Percentiles rank a stretch among this genome's conserved stretches.
phyloP scores from a whole-genome alignment of 169 alveolate species.

The Pseudocohnilembus persalinus region DNA sequence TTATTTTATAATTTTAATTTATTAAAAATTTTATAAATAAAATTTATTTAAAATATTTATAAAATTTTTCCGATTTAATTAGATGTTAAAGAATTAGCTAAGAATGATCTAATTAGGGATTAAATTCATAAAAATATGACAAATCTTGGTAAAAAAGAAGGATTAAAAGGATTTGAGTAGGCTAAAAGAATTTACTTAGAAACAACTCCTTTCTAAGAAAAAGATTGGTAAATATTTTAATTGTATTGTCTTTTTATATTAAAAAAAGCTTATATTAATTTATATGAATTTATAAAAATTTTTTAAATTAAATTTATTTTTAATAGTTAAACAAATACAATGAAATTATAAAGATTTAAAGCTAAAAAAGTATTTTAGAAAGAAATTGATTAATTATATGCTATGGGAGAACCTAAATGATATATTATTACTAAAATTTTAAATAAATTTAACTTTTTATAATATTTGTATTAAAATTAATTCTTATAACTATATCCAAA shows the following conservation, averaged over 20 bases:
- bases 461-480: too few relatives aligned
- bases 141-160: constrained; percentile 47
- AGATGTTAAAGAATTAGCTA: constrained; percentile 38
- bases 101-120: constrained; percentile 18
- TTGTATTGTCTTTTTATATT: too few relatives aligned
- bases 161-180: constrained; percentile 75
- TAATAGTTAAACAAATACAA: constrained; percentile 84
- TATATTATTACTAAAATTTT: too few relatives aligned
- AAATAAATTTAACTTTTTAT: too few relatives aligned
- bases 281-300: too few relatives aligned
- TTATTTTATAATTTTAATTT: too few relatives aligned
- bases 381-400: constrained; percentile 53
- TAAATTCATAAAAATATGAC: constrained; percentile 19
- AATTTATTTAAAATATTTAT: constrained; percentile 29
- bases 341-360: constrained; percentile 88
- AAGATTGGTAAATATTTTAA: neutral
- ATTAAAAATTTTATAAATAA: neutral
- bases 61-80: too few relatives aligned
- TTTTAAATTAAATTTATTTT: too few relatives aligned
- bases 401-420: neutral
- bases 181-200: constrained; percentile 76
- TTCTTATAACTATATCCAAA: too few relatives aligned
- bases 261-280: too few relatives aligned
- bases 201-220: neutral
- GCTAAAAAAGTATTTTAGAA: constrained; percentile 56